Base-by-base conservation (phyloP, 2,329 filamentous ascomycete genomes). In the Pseudogymnoascus sp. region DNA sequence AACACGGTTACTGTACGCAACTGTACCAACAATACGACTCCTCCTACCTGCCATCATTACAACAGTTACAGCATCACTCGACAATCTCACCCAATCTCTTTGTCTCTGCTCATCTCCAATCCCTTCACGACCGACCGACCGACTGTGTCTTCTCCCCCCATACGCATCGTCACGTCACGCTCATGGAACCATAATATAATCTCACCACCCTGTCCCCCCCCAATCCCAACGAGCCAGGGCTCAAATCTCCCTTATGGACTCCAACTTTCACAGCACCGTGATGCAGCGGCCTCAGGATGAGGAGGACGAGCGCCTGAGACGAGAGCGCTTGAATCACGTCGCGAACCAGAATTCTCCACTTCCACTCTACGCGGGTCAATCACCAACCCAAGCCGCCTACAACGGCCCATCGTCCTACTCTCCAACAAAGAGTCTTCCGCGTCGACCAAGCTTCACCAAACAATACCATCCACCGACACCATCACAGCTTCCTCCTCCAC, bases 221-320 rank as follows among this genome's bases (percentile, higher is more conserved):
- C 38, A 55, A 55, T 55, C 45, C 35, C 35, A 31, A 40, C 31
- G 31, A 63, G 35, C 61, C 38, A 60, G 28, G 55, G 61, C 35
- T 43, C 38, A 63, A n/a, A 40, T 52, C 18, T 21, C 31, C 62
- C 62, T 28, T 49, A 70, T 67, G 69, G 68, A 71, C 61, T 70
- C 68, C 62, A 67, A 66, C 62, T 73, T 67, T 65, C 70, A 70
- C 61, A 65, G 68, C 49, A 71, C 70, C 11, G 70, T 71, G 64
- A 70, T 73, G 70, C 70, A 70, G 65, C 67, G 68, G 61, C 63
- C 66, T 31, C 55, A 33, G 23, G 45, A 61, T 9, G 45, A 65
- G 28, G 68, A 70, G 60, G 69, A 69, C 55, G 65, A 65, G 65
- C 59, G 69, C 64, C 55, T 65, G 65, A 59, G 63, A 64, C 63